These are phyloP conservation scores for Talaromyces sp. DNA, from an alignment of 2,329 filamentous ascomycete species.

Conservation along the genomic window DNA sequence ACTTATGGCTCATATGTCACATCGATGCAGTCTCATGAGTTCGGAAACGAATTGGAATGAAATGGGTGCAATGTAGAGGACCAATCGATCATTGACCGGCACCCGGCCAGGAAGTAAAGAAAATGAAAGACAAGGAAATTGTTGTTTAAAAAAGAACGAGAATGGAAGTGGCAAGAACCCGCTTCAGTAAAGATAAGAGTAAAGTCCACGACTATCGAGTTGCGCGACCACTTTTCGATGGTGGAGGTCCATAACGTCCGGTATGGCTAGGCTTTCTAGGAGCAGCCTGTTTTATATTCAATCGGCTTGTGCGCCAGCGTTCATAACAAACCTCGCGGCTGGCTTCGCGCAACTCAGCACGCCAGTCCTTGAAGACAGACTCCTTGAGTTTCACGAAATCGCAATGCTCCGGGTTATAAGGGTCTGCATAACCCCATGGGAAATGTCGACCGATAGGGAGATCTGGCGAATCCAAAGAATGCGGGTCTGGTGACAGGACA, in stretches of 20 bases:
- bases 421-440: conserved; percentile 95
- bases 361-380: conserved; percentile 90
- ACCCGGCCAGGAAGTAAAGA: conserved; percentile 3
- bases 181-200: neutral
- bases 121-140: neutral
- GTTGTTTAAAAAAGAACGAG: conserved; percentile 3
- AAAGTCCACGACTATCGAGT: conserved; percentile 17
- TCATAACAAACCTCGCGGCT: conserved; percentile 95
- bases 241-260: conserved; percentile 31
- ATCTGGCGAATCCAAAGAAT: conserved; percentile 58
- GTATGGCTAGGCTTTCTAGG: conserved; percentile 27
- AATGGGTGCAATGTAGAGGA: conserved; percentile 5
- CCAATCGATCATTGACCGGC: conserved; percentile 9
- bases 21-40: conserved; percentile 12
- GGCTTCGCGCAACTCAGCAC: conserved; percentile 81
- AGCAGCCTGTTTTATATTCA: conserved; percentile 32
- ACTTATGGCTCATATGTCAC: conserved; percentile 12
- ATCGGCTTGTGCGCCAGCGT: conserved; percentile 72
- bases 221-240: conserved; percentile 15
- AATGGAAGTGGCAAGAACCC: conserved; percentile 3
- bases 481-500: conserved; percentile 89
- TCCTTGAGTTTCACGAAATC: conserved; percentile 91
- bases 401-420: conserved; percentile 86
- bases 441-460: conserved; percentile 75
- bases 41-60: conserved; percentile 4